A percentile compares a stretch with the other conserved stretches of the same genome.
These are phyloP conservation scores for Globisporangium abappressorium DNA, from an alignment of 352 stramenopile genomes.

Conservation along the genomic window DNA sequence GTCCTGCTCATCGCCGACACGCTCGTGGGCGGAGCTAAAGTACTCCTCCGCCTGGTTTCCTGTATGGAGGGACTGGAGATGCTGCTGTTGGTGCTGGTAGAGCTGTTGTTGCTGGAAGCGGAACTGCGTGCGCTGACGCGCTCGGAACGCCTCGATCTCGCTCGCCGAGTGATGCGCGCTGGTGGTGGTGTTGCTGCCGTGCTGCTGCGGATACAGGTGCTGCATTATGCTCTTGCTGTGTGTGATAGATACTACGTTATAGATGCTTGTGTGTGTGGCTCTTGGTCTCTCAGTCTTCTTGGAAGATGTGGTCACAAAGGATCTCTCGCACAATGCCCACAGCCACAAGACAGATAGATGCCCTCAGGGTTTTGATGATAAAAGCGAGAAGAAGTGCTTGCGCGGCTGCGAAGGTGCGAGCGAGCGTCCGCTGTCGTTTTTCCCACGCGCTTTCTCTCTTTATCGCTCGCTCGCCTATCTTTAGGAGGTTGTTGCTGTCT, in stretches of 20 bases:
- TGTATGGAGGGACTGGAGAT: constrained; percentile 16
- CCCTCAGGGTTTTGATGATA: neutral
- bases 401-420: constrained; percentile 3
- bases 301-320: neutral
- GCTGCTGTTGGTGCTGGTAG: constrained; percentile 10
- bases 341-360: too few relatives aligned
- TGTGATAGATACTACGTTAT: neutral
- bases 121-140: constrained; percentile 32
- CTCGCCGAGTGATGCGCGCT: neutral
- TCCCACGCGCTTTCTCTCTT: neutral
- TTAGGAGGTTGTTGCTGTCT: neutral
- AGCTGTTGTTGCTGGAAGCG: constrained; percentile 19
- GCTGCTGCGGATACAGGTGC: neutral
- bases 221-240: constrained; percentile 3
- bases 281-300: neutral
- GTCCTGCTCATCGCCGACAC: constrained; percentile 24
- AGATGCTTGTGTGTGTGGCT: neutral
- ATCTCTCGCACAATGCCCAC: neutral
- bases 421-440: neutral
- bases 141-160: constrained; percentile 45
- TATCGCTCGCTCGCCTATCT: constrained; percentile 1
- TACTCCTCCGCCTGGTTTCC: constrained; percentile 9
- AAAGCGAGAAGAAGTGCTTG: neutral
- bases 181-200: neutral
- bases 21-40: neutral